Conservation (phyloP, 306 rosid genomes). For the Medicago arabica region DNA sequence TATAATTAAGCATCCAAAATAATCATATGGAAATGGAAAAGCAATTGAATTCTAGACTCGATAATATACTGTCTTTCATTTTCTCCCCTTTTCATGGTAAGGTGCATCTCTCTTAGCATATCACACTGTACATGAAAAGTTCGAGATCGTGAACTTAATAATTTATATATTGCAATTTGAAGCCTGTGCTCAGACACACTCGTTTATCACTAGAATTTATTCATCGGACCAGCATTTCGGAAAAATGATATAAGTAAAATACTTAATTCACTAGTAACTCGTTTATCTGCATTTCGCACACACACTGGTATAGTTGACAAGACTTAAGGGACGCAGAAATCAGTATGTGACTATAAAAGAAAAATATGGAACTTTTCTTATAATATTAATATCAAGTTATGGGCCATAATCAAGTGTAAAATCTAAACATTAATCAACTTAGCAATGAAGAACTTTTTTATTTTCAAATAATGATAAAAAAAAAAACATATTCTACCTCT, state of each 20-base stretch:
- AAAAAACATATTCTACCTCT: constrained; percentile 58
- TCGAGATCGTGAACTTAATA: neutral
- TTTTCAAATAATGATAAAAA: constrained; percentile 15
- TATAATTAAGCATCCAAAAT: neutral
- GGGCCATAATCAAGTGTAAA: constrained; percentile 24
- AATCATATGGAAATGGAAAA: neutral
- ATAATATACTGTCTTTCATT: too few species aligned
- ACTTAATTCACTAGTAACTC: constrained; percentile 25
- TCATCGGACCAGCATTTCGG: constrained; percentile 33
- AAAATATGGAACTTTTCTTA: constrained; percentile 11
- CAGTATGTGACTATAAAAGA: neutral
- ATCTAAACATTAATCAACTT: constrained; percentile 25
- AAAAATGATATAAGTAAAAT: constrained; percentile 3
- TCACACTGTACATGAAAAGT: neutral
- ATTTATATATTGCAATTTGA: constrained; percentile 4
- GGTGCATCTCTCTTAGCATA: neutral
- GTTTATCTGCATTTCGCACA: neutral
- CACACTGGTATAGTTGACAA: constrained; percentile 1
- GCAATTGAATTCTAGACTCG: too few species aligned
- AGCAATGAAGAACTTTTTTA: neutral
- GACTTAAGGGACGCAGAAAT: neutral
- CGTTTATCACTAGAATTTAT: constrained; percentile 28
- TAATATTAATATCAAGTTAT: neutral
- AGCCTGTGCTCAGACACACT: constrained; percentile 25
- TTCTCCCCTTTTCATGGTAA: neutral